Evolutionary conservation across 225 moss, liverwort and hornwort species (phyloP).

Genomic region (Bryum argenteum): DNA sequence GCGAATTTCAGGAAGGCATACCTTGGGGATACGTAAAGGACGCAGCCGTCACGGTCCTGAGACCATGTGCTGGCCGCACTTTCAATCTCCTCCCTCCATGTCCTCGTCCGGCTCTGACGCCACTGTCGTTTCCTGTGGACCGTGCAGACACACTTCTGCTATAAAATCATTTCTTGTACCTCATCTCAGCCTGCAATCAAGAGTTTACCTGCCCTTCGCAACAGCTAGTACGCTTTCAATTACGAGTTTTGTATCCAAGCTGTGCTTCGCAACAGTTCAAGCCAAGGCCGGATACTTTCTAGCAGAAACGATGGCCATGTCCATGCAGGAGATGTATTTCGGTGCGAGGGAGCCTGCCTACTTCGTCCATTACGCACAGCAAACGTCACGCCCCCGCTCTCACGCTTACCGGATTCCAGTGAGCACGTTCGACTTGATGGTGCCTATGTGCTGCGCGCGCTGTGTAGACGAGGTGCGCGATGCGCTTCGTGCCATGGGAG

Average conservation of each 20-base stretch:
- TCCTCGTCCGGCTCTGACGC: slow-evolving; percentile 14
- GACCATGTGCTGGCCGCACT: slow-evolving; percentile 30
- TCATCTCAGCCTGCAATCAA: slow-evolving; percentile 6
- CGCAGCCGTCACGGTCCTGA: slow-evolving; percentile 29
- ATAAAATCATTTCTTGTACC: slow-evolving; percentile 23
- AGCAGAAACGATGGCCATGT: slow-evolving; percentile 42
- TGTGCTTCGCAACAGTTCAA: background rate
- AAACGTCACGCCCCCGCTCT: slow-evolving; percentile 18
- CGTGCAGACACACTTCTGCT: background rate
- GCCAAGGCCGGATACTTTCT: background rate
- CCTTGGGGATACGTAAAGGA: slow-evolving; percentile 28
- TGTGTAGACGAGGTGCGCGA: slow-evolving; percentile 48
- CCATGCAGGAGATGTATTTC: slow-evolving; percentile 45
- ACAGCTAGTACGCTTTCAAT: background rate
- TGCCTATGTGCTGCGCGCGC: slow-evolving; percentile 48
- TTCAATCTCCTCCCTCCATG: slow-evolving; percentile 48
- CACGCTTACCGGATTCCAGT: background rate
- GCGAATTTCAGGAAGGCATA: slow-evolving; percentile 18
- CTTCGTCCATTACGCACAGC: slow-evolving; percentile 26
- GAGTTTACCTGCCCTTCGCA: slow-evolving; percentile 15
- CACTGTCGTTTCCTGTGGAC: slow-evolving; percentile 28
- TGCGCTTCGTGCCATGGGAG: slow-evolving; percentile 28
- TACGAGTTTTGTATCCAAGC: slow-evolving; percentile 14
- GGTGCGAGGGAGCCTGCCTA: slow-evolving; percentile 24
- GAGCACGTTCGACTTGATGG: slow-evolving; percentile 38